Evolutionary conservation across 306 rosid species (phyloP).

Genomic region (Alnus rubra): DNA sequence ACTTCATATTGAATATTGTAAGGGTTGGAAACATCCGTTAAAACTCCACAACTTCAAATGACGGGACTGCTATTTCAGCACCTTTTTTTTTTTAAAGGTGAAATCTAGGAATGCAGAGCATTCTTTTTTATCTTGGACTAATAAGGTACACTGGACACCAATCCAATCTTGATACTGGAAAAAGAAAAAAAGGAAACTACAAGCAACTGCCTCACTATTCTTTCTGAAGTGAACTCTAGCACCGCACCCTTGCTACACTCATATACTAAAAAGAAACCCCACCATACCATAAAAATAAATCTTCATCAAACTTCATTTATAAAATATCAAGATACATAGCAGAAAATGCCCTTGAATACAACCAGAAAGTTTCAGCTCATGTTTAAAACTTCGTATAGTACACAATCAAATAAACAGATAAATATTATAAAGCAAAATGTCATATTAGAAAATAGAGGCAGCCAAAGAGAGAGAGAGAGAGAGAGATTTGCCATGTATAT

Average conservation of each 20-base stretch:
- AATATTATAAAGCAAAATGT: slow-evolving; percentile 15
- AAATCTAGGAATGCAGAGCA: not conserved
- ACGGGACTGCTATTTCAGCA: not conserved
- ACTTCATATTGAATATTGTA: not conserved
- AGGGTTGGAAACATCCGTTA: not conserved
- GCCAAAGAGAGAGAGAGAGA: slow-evolving; percentile 2
- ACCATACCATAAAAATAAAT: not conserved
- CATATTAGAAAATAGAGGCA: slow-evolving; percentile 4
- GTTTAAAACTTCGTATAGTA: not conserved
- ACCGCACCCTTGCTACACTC: not conserved
- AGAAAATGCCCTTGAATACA: not conserved
- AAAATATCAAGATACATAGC: not conserved
- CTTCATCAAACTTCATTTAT: not conserved
- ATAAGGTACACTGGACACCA: not conserved
- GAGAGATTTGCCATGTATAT: slow-evolving; percentile 14
- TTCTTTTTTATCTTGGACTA: not conserved
- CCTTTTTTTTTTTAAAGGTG: not conserved
- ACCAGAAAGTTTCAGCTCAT: not conserved
- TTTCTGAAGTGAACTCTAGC: not conserved
- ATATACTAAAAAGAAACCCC: not conserved
- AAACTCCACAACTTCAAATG: not conserved
- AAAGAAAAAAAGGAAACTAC: not conserved
- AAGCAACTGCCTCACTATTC: not conserved
- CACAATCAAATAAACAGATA: not conserved
- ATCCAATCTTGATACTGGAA: not conserved